Base-by-base conservation (phyloP, 2,329 filamentous ascomycete species). In the Neonectria ditissima region DNA sequence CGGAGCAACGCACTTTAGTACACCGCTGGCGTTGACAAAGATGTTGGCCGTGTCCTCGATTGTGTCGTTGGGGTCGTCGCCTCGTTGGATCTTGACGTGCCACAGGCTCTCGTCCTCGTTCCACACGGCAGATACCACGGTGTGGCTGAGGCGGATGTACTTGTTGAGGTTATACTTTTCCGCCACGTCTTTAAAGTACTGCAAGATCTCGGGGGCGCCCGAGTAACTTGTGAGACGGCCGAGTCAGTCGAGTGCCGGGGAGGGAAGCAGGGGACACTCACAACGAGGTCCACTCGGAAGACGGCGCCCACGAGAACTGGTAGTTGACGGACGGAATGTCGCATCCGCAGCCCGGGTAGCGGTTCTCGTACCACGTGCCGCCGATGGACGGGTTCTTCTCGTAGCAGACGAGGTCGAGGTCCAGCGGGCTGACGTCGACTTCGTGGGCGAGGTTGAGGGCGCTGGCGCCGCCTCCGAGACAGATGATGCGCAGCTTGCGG, bases 401-500 rank as follows among this genome's bases (percentile, higher is more conserved):
- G 60, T 75, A 76, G 18, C 66, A 69, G 24, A 71, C 67, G 4
- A 73, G 55, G 22, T 72, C 68, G 16, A 73, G 54, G 45, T 72
- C 65, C 9, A 73, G 62, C 2, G 52, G 44, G 39, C 66, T 69
- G 10, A 13, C 63, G 59, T 62, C 55, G 20, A 74, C 44, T 52
- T 73, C 68, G 18, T 73, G 71, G 18, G 69, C 69, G 26, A 77
- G 54, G 61, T 75, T 75, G 28, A 77, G 64, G 0, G 70, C 75
- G 52, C 72, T 74, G 52, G 71, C 73, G 48, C 74, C 75, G 55
- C 70, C 74, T n/a, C 75, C 75, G 16, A 76, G 65, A 41, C 68
- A 71, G 26, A 76, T 66, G 58, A 77, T 68, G 30, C 72, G 67
- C n/a, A 76, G 54, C 24, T 69, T 70, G n/a, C 72, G 61, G 20